Conservation (phyloP, 108 stramenopile species). For the Cyclotella distinguenda region DNA sequence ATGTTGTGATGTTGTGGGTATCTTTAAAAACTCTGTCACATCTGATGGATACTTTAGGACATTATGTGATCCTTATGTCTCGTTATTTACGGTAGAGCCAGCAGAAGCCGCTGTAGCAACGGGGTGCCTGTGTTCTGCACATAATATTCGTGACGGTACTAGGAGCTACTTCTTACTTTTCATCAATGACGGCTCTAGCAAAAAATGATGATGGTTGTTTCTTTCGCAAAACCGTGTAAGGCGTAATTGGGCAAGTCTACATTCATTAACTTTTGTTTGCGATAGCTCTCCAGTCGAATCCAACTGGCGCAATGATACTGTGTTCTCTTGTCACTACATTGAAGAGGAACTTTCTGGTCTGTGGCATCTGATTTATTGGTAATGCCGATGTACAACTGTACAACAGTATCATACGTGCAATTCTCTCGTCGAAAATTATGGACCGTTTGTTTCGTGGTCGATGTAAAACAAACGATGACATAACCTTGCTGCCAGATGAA, state of each 20-base stretch:
- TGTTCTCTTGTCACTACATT: not conserved
- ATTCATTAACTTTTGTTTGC: not conserved
- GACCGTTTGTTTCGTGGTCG: conserved; percentile 24
- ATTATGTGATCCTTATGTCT: conserved; percentile 23
- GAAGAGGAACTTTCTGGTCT: conserved; percentile 28
- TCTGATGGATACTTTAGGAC: too few relatives aligned
- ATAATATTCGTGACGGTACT: conserved; percentile 37
- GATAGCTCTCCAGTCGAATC: not conserved
- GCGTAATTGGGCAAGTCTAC: conserved; percentile 10
- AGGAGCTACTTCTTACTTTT: conserved; percentile 16
- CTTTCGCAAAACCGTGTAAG: conserved; percentile 1
- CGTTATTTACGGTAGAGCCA: conserved; percentile 22
- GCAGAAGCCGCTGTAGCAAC: conserved; percentile 33
- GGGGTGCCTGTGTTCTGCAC: conserved; percentile 26
- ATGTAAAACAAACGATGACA: not conserved
- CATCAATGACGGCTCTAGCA: conserved; percentile 24
- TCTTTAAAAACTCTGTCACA: too few relatives aligned
- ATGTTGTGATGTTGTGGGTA: too few relatives aligned
- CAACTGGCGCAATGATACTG: not conserved
- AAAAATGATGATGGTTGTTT: not conserved
- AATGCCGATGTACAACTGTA: conserved; percentile 20
- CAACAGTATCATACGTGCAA: conserved; percentile 4
- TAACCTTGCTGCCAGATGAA: not conserved
- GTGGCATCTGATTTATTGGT: conserved; percentile 34
- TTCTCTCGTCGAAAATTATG: conserved; percentile 20